A percentile compares a stretch with the other conserved stretches of the same genome.
These are phyloP conservation scores for Candida chilensis DNA, from an alignment of 805 yeast species.

Conservation along the genomic window DNA sequence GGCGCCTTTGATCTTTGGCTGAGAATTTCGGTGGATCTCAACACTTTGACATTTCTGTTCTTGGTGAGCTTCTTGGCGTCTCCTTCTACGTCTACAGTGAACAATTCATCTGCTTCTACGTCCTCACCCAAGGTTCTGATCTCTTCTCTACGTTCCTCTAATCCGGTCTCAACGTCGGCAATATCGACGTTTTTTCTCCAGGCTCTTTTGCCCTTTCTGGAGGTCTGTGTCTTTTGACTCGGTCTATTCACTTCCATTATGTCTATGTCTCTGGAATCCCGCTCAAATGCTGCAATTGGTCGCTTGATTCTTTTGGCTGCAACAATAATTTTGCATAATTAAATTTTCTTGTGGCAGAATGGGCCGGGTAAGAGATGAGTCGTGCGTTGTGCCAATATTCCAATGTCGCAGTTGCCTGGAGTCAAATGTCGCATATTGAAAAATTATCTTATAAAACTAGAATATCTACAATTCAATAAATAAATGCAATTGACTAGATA, in stretches of 20 bases:
- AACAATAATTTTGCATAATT: too few species aligned
- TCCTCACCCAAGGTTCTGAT: conserved; percentile 41
- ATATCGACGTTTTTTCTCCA: conserved; percentile 92
- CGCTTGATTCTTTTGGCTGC: too few species aligned
- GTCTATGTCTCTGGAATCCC: conserved; percentile 1
- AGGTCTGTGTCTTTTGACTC: conserved; percentile 54
- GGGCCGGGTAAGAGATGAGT: too few species aligned
- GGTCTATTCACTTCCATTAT: conserved; percentile 39
- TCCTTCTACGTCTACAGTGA: conserved; percentile 61
- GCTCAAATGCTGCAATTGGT: too few species aligned
- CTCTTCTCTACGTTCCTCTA: conserved; percentile 64
- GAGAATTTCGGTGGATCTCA: conserved; percentile 64
- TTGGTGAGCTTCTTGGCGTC: conserved; percentile 32
- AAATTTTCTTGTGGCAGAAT: too few species aligned
- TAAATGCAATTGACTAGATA: too few species aligned
- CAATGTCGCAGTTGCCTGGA: too few species aligned
- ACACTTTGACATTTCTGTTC: conserved; percentile 27
- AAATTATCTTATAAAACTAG: too few species aligned
- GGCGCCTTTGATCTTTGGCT: conserved; percentile 72
- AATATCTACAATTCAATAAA: too few species aligned
- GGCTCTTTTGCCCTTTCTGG: conserved; percentile 87
- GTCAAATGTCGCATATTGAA: too few species aligned
- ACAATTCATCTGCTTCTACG: conserved; percentile 34
- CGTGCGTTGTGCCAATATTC: too few species aligned
- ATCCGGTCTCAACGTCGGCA: conserved; percentile 62